A percentile compares a stretch with the other conserved stretches of the same genome.
These are phyloP conservation scores for Plasmodium ovale DNA, from an alignment of 169 alveolate species.

Conservation along the genomic window DNA sequence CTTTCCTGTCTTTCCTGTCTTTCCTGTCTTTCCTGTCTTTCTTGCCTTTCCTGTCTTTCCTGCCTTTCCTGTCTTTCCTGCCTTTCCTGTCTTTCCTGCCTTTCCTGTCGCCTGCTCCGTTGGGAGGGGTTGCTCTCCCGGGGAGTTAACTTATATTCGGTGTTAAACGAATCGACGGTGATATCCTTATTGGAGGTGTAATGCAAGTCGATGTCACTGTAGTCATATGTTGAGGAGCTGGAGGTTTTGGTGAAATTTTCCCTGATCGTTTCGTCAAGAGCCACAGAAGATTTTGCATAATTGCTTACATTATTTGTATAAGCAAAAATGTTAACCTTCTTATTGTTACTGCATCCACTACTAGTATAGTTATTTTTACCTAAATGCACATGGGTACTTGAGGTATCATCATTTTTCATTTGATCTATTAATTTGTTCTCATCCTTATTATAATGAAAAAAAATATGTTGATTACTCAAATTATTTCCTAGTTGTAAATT, in stretches of 20 bases:
- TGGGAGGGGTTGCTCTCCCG: conserved; percentile 4
- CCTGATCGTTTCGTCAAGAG: conserved; percentile 5
- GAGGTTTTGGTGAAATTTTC: conserved; percentile 28
- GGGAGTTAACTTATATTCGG: conserved; percentile 28
- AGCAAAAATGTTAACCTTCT: neutral
- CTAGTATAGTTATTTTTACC: neutral
- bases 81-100: conserved; percentile 11
- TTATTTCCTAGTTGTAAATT: conserved; percentile 6
- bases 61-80: neutral
- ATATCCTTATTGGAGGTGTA: conserved; percentile 46
- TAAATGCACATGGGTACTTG: neutral
- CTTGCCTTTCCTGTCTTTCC: neutral
- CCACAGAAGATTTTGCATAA: conserved; percentile 3
- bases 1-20: neutral
- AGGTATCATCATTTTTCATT: neutral
- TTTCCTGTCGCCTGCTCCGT: too few relatives aligned
- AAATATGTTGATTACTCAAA: neutral
- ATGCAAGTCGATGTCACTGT: conserved; percentile 43
- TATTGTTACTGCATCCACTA: neutral
- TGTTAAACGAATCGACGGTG: conserved; percentile 36
- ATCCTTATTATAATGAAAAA: neutral
- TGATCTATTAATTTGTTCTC: conserved; percentile 1
- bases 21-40: neutral
- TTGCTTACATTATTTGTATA: conserved; percentile 6
- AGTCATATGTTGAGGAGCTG: conserved; percentile 49